A percentile compares a stretch with the other conserved stretches of the same genome.
These are phyloP conservation scores for Starmerella apis DNA, from an alignment of 805 yeast genomes.

Conservation along the genomic window DNA sequence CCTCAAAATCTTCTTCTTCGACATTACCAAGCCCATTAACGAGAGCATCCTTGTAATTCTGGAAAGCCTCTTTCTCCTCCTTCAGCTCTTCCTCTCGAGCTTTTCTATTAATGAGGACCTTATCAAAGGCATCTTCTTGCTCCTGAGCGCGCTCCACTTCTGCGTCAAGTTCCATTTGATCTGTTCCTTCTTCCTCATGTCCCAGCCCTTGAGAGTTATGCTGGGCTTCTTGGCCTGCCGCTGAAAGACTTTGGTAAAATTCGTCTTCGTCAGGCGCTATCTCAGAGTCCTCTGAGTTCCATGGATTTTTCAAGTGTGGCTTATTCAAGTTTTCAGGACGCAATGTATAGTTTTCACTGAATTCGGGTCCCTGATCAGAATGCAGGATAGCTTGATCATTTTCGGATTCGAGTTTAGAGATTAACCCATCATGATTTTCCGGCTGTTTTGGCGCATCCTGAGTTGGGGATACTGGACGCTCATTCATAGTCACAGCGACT, in stretches of 20 bases:
- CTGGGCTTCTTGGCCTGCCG: constrained; percentile 3
- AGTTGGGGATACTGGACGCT: background rate
- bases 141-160: constrained; percentile 5
- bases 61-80: background rate
- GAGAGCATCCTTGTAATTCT: background rate
- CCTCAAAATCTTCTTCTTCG: background rate
- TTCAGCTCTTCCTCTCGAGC: background rate
- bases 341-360: background rate
- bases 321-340: background rate
- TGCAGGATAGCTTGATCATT: no score
- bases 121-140: background rate
- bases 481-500: background rate
- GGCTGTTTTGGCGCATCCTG: background rate
- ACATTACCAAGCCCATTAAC: background rate
- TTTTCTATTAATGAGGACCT: background rate
- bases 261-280: constrained; percentile 2
- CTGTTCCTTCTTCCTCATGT: background rate
- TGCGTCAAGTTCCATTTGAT: background rate
- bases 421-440: background rate
- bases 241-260: constrained; percentile 2
- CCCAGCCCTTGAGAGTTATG: background rate
- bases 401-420: no score
- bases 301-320: background rate
- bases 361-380: background rate
- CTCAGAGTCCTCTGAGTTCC: background rate